Evolutionary conservation across 129 eudicot genomes (phyloP).

Genomic region (Lonicera japonica): DNA sequence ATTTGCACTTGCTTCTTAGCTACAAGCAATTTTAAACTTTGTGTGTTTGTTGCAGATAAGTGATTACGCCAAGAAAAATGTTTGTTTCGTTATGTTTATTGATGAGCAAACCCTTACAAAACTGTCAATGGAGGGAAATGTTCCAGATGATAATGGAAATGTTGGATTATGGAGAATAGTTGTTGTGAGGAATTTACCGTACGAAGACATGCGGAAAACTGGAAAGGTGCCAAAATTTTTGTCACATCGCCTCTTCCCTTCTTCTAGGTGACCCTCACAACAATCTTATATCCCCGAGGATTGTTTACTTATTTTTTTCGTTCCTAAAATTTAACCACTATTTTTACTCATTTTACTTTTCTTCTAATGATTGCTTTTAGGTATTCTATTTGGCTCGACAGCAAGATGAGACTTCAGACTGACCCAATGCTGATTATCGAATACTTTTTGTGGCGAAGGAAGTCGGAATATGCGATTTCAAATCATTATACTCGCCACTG

Average conservation of each 20-base stretch:
- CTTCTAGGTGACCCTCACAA: conserved; percentile 63
- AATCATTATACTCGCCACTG: conserved; percentile 93
- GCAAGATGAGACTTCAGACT: conserved; percentile 80
- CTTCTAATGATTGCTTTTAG: conserved; percentile 24
- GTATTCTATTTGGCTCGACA: conserved; percentile 98
- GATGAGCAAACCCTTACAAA: conserved; percentile 66
- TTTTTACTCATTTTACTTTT: background rate
- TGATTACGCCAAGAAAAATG: conserved; percentile 67
- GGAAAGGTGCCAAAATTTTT: conserved; percentile 96
- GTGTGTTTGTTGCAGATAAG: conserved; percentile 65
- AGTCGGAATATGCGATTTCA: conserved; percentile 85
- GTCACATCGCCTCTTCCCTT: conserved; percentile 95
- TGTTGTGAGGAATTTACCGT: conserved; percentile 78
- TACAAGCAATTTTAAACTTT: background rate
- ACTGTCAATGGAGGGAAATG: conserved; percentile 67
- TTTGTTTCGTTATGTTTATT: conserved; percentile 86
- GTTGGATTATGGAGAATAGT: conserved; percentile 89
- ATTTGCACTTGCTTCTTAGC: background rate
- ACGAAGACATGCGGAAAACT: conserved; percentile 85
- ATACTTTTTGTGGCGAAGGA: conserved; percentile 71
- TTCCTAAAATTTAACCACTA: background rate
- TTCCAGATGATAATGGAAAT: conserved; percentile 62
- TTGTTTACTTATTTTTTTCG: conserved; percentile 1
- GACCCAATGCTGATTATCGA: conserved; percentile 89
- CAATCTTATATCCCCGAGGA: conserved; percentile 3